Conservation (phyloP, 192 early-diverging fungal species). For the Entophlyctis luteolus region DNA sequence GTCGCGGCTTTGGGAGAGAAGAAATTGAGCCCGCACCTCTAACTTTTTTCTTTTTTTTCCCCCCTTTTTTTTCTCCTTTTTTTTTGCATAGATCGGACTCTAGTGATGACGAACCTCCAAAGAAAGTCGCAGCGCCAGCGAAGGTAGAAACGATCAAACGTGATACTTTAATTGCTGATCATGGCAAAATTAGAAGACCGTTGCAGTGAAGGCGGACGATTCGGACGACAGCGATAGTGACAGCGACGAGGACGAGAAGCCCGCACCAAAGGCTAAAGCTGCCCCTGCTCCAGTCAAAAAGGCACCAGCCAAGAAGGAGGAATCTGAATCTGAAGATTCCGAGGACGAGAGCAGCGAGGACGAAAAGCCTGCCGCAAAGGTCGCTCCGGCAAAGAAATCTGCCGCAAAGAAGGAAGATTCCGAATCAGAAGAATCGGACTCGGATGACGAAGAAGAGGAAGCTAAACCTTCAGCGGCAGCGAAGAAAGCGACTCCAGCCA, state of each 20-base stretch:
- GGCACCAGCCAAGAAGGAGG: constrained; percentile 21
- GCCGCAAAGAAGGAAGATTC: constrained; percentile 25
- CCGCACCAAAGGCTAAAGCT: neutral
- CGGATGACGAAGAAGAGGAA: constrained; percentile 30
- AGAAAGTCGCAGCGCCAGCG: constrained; percentile 18
- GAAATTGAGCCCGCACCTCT: too few species aligned
- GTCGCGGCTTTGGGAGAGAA: constrained; percentile 5
- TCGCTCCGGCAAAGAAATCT: neutral
- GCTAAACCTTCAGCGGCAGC: constrained; percentile 26
- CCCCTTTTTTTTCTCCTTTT: too few species aligned
- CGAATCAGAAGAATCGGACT: neutral
- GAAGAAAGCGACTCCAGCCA: neutral
- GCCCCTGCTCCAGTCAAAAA: neutral
- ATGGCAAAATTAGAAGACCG: too few species aligned
- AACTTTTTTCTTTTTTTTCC: constrained; percentile 12
- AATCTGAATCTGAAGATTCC: too few species aligned
- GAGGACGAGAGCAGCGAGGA: neutral
- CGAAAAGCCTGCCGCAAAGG: constrained; percentile 5
- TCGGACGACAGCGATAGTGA: too few species aligned
- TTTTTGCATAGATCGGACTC: too few species aligned
- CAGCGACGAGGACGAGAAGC: neutral
- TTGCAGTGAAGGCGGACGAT: too few species aligned
- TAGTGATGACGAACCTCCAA: constrained; percentile 3
- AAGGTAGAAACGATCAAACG: too few species aligned
- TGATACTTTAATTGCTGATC: too few species aligned